phyloP scores from a whole-genome alignment of 73 alveolate species.

The Loxodes magnus region DNA sequence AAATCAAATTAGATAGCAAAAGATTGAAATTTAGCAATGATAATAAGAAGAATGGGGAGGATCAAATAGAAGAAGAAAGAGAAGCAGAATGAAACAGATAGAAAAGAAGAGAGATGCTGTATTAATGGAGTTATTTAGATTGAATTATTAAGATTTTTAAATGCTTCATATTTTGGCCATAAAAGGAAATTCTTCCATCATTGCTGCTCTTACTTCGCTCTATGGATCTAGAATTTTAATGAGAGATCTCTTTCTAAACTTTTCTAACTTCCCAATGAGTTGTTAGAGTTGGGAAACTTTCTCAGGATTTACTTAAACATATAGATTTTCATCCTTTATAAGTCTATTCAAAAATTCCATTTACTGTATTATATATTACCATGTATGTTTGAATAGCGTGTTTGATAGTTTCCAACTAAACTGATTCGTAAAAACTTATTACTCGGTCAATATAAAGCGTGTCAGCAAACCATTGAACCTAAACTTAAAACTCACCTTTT shows the following conservation, averaged over 20 bases:
- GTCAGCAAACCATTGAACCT: slow-evolving; percentile 76
- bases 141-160: too few species aligned
- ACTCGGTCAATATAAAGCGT: slow-evolving; percentile 57
- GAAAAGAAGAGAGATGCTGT: too few species aligned
- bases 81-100: too few species aligned
- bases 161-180: slow-evolving; percentile 19
- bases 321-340: neutral
- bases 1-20: too few species aligned
- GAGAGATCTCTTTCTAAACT: slow-evolving; percentile 9
- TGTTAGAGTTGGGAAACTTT: slow-evolving; percentile 10
- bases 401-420: slow-evolving; percentile 53
- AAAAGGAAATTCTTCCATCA: slow-evolving; percentile 16
- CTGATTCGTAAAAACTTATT: slow-evolving; percentile 47
- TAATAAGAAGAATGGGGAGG: too few species aligned
- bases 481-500: slow-evolving; percentile 22
- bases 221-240: neutral
- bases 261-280: slow-evolving; percentile 8
- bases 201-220: slow-evolving; percentile 6
- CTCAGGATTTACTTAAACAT: neutral
- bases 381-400: slow-evolving; percentile 24
- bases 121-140: too few species aligned
- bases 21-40: too few species aligned
- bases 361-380: too few species aligned
- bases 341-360: neutral
- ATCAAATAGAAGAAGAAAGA: too few species aligned